A percentile compares a stretch with the other conserved stretches of the same genome.
phyloP scores from a whole-genome alignment of 306 rosid species.

The Prunus mume region DNA sequence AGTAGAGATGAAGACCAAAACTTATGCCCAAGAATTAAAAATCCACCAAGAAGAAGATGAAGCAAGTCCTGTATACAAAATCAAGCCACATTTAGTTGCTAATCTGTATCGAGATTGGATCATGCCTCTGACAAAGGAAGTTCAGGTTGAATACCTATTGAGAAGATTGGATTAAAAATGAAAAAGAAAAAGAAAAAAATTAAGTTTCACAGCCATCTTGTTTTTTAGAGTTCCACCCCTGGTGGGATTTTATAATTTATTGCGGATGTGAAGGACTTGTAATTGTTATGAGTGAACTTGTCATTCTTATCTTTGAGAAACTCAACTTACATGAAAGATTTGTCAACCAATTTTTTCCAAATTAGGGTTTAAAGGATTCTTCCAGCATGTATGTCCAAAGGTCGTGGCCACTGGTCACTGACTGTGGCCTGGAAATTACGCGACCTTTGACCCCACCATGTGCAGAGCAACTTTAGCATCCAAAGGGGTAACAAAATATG shows the following conservation, averaged over 20 bases:
- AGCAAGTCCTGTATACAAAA: conserved; percentile 33
- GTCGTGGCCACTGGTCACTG: background rate
- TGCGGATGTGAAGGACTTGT: background rate
- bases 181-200: too few relatives aligned
- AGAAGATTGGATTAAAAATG: conserved; percentile 36
- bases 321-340: background rate
- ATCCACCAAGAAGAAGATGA: conserved; percentile 16
- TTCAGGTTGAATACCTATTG: conserved; percentile 53
- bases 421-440: conserved; percentile 36
- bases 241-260: background rate
- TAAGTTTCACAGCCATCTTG: background rate
- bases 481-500: background rate
- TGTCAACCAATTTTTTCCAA: background rate
- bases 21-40: conserved; percentile 35
- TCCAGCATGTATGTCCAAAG: background rate
- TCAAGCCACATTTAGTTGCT: conserved; percentile 44
- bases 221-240: background rate
- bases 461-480: conserved; percentile 16
- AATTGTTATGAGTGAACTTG: background rate
- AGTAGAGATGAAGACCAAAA: conserved; percentile 46
- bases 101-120: conserved; percentile 46
- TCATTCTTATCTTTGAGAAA: background rate
- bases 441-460: conserved; percentile 43
- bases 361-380: background rate
- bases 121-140: conserved; percentile 62